Evolutionary conservation across 2,329 filamentous ascomycete genomes (phyloP), one percentile per base, ranked within the genome.

Genomic region (Fusarium sp.): DNA sequence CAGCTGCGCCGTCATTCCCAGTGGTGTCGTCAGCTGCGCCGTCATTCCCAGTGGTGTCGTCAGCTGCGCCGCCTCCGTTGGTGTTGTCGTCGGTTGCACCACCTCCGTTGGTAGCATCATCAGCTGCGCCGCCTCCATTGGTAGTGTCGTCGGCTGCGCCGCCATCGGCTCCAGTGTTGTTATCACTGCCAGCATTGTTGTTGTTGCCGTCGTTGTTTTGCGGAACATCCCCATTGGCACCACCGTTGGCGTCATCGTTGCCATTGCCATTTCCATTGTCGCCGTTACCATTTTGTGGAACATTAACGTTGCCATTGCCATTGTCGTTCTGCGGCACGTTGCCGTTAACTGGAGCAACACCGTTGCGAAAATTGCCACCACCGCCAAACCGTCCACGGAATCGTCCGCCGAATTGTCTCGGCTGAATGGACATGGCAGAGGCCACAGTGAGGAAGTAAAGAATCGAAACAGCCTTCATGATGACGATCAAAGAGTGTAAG

Each of bases 401-500:
- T 2, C 42, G 27, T 16, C 42, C 31, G n/a, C 60, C 60, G 18
- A 63, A 63, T 6, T 70, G 66, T 6, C 69, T 29, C 1, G 69
- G 63, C 11, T 29, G 20, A 5, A 72, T 63, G 14, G 63, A 65
- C 54, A 64, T 56, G 33, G 69, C 67, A 8, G 58, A 66, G 6
- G 47, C 67, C 13, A 42, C 59, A 52, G 45, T 45, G 3, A 33
- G 33, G 2, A 70, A 38, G n/a, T 36, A 42, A 25, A 70, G 11
- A 25, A 70, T 5, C 7, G 22, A 52, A 38, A 31, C 25, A 3
- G 66, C 20, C 56, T 67, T 70, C 69, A 72, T 70, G 25, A 25
- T 54, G 54, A 25, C 5, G 20, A 22, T 47, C 18, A 66, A 25
- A 27, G n/a, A 16, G n/a, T 52, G 47, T 29, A 50, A 16, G 31